Percentiles rank a stretch among this genome's conserved stretches.
Conservation (phyloP, 345 rosid genomes). For the Salix viminalis region DNA sequence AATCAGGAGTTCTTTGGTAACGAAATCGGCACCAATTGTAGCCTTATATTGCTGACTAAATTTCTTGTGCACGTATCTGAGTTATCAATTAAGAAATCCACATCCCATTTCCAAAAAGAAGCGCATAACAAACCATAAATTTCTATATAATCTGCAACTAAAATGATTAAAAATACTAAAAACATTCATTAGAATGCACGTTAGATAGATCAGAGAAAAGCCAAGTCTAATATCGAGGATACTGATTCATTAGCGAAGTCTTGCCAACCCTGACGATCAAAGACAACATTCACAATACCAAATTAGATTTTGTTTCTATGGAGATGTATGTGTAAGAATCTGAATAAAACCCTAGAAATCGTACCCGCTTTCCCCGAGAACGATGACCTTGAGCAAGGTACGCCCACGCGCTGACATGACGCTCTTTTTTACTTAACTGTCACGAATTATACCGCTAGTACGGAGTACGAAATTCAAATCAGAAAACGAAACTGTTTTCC, state of each 20-base stretch:
- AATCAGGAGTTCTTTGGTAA: constrained; percentile 93
- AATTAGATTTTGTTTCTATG: not conserved
- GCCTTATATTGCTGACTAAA: constrained; percentile 97
- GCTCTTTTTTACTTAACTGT: not conserved
- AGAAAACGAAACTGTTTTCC: not conserved
- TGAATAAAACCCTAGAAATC: constrained; percentile 13
- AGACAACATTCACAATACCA: not conserved
- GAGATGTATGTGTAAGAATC: not conserved
- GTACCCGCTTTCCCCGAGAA: constrained; percentile 99
- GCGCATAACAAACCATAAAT: not conserved
- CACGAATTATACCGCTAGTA: not conserved
- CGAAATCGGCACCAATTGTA: constrained; percentile 97
- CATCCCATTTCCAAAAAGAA: not conserved
- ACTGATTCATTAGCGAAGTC: constrained; percentile 99
- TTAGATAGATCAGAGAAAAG: not conserved
- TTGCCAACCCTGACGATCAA: constrained; percentile 81
- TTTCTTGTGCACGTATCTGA: constrained; percentile 70
- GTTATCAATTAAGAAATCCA: constrained; percentile 6
- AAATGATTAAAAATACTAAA: not conserved
- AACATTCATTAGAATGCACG: not conserved
- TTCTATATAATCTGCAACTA: not conserved
- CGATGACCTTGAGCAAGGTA: constrained; percentile 96
- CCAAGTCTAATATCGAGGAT: constrained; percentile 39
- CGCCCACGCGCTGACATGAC: constrained; percentile 83
- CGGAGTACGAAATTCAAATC: not conserved